Conservation (phyloP, 805 yeast genomes). For the Saturnispora gosingensis region DNA sequence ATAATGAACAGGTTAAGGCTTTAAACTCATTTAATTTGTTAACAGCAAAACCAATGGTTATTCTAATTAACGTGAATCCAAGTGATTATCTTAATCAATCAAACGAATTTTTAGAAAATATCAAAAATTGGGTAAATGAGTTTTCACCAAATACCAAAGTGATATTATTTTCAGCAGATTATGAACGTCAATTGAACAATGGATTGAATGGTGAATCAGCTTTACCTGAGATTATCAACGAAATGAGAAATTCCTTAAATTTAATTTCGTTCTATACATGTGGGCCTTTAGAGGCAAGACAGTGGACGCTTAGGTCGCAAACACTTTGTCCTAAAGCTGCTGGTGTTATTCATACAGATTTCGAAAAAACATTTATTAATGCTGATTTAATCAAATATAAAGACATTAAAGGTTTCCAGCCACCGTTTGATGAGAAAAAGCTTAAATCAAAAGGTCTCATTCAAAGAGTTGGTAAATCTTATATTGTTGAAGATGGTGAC, state of each 20-base stretch:
- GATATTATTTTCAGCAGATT: slow-evolving; percentile 27
- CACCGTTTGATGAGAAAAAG: slow-evolving; percentile 61
- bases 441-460: slow-evolving; percentile 87
- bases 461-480: slow-evolving; percentile 86
- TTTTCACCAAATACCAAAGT: slow-evolving; percentile 66
- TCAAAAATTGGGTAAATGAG: slow-evolving; percentile 85
- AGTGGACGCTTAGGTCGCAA: slow-evolving; percentile 93
- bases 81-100: slow-evolving; percentile 78
- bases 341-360: slow-evolving; percentile 93
- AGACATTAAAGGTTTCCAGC: slow-evolving; percentile 59
- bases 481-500: slow-evolving; percentile 93
- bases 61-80: slow-evolving; percentile 84
- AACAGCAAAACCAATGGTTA: slow-evolving; percentile 93
- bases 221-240: slow-evolving; percentile 73
- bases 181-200: slow-evolving; percentile 22
- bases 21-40: slow-evolving; percentile 80
- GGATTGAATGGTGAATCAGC: slow-evolving; percentile 41
- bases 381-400: slow-evolving; percentile 87
- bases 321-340: slow-evolving; percentile 98
- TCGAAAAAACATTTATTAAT: slow-evolving; percentile 87
- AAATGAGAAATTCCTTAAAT: slow-evolving; percentile 80
- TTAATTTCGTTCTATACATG: slow-evolving; percentile 92
- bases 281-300: slow-evolving; percentile 94
- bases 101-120: slow-evolving; percentile 74
- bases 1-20: slow-evolving; percentile 80